A percentile compares a stretch with the other conserved stretches of the same genome.
Evolutionary conservation across 306 rosid species (phyloP).

Genomic region (Pterocarpus macrocarpus): DNA sequence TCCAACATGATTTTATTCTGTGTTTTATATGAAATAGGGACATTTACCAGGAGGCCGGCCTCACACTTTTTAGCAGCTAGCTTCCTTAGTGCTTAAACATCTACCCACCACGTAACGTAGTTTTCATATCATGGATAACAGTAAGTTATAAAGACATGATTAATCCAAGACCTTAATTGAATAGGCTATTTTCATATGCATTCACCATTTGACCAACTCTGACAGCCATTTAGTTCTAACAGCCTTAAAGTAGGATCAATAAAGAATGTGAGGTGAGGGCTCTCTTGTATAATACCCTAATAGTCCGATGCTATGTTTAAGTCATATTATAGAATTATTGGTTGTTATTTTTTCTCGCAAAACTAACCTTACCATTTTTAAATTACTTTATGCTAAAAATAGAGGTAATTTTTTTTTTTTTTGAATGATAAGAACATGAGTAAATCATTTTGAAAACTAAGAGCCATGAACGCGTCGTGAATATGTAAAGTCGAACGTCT

Average conservation of each 20-base stretch:
- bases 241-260: not conserved
- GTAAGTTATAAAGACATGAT: too few relatives aligned
- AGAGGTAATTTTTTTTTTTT: too few relatives aligned
- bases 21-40: not conserved
- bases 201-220: constrained; percentile 14
- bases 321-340: too few relatives aligned
- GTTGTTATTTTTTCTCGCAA: too few relatives aligned
- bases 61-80: not conserved
- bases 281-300: constrained; percentile 15
- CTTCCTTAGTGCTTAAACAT: constrained; percentile 37
- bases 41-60: not conserved
- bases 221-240: not conserved
- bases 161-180: constrained; percentile 7
- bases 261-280: not conserved
- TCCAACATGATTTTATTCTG: not conserved
- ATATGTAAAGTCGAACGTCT: too few relatives aligned
- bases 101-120: not conserved
- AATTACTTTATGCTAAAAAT: too few relatives aligned
- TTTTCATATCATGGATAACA: not conserved
- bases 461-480: too few relatives aligned
- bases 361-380: too few relatives aligned
- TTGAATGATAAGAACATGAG: too few relatives aligned
- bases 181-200: not conserved
- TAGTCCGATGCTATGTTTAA: too few relatives aligned
- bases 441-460: too few relatives aligned